Percentiles rank a stretch among this genome's conserved stretches.
Evolutionary conservation across 163 green algal genomes (phyloP).

Genomic region (Chloromonas sp.): DNA sequence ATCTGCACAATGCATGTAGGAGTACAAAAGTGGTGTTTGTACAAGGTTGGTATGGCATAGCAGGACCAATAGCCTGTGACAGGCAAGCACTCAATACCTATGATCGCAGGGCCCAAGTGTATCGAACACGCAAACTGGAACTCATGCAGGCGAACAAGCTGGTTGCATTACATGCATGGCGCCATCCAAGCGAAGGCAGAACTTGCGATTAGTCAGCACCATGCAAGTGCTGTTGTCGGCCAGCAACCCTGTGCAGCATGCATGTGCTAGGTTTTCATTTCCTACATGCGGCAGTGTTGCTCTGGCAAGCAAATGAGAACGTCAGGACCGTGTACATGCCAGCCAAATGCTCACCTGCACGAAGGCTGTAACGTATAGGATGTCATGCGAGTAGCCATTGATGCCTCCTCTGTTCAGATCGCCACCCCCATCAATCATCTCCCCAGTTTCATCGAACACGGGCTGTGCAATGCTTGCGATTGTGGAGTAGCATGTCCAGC

Average conservation of each 20-base stretch:
- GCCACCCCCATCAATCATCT: conserved; percentile 18
- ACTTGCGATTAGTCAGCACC: too few species aligned
- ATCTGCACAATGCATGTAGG: conserved; percentile 13
- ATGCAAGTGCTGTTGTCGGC: too few species aligned
- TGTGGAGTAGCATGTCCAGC: neutral
- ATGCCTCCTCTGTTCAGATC: conserved; percentile 28
- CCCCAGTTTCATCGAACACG: conserved; percentile 15
- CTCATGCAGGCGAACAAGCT: neutral
- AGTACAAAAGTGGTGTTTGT: too few species aligned
- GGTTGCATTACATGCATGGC: neutral
- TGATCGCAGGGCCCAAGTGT: too few species aligned
- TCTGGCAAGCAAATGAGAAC: too few species aligned
- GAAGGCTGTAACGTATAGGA: conserved; percentile 19
- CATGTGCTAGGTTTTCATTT: neutral
- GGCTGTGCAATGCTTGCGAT: conserved; percentile 20
- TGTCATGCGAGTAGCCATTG: conserved; percentile 24
- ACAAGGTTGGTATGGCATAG: too few species aligned
- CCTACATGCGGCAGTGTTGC: neutral
- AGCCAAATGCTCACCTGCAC: neutral
- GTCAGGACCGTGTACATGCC: too few species aligned
- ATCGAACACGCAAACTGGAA: neutral
- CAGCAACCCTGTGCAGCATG: too few species aligned
- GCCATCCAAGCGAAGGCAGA: neutral
- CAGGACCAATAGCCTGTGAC: too few species aligned
- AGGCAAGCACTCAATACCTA: too few species aligned